Percentiles rank a stretch among this genome's conserved stretches.
phyloP scores from a whole-genome alignment of 2,329 filamentous ascomycete species.

The Cladosporium sp. region DNA sequence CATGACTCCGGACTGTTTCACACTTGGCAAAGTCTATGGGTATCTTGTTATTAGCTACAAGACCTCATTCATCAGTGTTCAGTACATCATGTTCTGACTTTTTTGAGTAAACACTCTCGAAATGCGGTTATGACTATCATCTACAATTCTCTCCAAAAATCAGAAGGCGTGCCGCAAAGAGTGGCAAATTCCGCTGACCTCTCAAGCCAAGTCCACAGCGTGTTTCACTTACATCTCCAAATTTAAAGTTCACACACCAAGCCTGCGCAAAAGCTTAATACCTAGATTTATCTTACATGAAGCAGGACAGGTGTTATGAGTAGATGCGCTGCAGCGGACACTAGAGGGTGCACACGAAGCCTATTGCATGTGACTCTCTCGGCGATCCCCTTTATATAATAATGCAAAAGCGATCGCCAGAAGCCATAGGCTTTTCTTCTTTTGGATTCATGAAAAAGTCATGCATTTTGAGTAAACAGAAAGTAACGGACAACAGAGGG shows the following conservation, averaged over 20 bases:
- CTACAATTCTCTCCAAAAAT: background rate
- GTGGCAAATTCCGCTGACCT: background rate
- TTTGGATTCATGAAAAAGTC: background rate
- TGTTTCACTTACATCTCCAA: background rate
- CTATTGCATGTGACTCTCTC: background rate
- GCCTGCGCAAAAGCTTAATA: background rate
- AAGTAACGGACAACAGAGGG: background rate
- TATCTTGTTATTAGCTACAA: background rate
- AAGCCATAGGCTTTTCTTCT: background rate
- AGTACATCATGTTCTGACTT: background rate
- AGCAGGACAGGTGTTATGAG: background rate
- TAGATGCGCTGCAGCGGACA: background rate
- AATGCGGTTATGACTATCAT: background rate
- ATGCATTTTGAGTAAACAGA: background rate
- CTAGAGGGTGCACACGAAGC: background rate
- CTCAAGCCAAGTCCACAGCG: background rate
- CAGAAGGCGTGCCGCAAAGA: background rate
- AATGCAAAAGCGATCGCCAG: background rate
- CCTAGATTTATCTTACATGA: background rate
- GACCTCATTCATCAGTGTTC: background rate
- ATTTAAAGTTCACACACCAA: background rate
- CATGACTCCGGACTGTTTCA: background rate
- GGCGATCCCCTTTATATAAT: background rate
- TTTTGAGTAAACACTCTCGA: background rate
- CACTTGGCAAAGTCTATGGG: background rate